phyloP scores from a whole-genome alignment of 371 early-diverging fungal species.

The Mortierella sp. region DNA sequence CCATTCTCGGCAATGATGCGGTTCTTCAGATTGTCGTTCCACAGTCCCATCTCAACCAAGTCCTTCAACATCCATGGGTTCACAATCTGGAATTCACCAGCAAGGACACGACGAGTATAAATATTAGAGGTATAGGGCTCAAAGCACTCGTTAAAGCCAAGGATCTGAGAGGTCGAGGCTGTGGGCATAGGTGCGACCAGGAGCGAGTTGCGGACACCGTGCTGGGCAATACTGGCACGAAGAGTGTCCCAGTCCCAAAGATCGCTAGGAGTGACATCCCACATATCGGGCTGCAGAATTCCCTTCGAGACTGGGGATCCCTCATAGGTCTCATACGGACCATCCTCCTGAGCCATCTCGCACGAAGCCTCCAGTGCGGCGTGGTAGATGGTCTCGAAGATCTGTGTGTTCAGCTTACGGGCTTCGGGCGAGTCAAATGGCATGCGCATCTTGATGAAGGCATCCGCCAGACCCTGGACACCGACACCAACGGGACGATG shows the following conservation, averaged over 20 bases:
- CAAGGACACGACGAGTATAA: slow-evolving; percentile 97
- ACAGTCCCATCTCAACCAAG: slow-evolving; percentile 91
- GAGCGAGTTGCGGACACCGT: slow-evolving; percentile 99
- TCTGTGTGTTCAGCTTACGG: slow-evolving; percentile 86
- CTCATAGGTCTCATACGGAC: slow-evolving; percentile 91
- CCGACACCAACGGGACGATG: slow-evolving; percentile 99
- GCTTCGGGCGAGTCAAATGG: slow-evolving; percentile 98
- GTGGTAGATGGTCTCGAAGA: slow-evolving; percentile 99
- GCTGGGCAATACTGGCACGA: slow-evolving; percentile 83
- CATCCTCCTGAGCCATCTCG: slow-evolving; percentile 89
- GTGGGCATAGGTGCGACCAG: slow-evolving; percentile 99
- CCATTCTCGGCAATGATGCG: slow-evolving; percentile 97
- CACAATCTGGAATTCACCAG: slow-evolving; percentile 99
- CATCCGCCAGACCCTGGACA: slow-evolving; percentile 98
- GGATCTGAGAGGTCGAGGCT: slow-evolving; percentile 98
- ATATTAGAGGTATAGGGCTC: slow-evolving; percentile 99
- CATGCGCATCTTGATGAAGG: slow-evolving; percentile 94
- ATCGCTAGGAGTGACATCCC: slow-evolving; percentile 84
- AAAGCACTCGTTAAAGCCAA: slow-evolving; percentile 99
- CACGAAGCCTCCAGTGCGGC: slow-evolving; percentile 96
- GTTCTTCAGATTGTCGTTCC: slow-evolving; percentile 98
- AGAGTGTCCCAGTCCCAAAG: slow-evolving; percentile 95
- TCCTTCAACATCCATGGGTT: slow-evolving; percentile 98
- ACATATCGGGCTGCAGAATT: slow-evolving; percentile 96
- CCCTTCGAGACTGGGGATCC: slow-evolving; percentile 97